Evolutionary conservation across 495 filamentous ascomycete species (phyloP).

Genomic region (Xylaria castorea): DNA sequence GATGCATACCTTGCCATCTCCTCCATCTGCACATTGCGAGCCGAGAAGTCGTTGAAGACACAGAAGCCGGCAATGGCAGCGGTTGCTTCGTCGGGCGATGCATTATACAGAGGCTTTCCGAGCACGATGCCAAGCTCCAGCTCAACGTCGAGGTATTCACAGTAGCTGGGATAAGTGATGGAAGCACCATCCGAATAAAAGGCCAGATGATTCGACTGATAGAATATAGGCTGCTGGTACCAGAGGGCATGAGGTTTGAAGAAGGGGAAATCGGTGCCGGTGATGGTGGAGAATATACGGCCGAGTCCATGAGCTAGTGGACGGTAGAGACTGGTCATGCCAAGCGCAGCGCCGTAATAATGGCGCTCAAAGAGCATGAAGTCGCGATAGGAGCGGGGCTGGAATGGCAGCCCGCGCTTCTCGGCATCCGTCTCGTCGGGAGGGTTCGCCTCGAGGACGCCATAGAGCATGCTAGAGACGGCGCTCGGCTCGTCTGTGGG

Average conservation of each 20-base stretch:
- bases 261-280: constrained; percentile 26
- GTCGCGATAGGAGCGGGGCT: constrained; percentile 29
- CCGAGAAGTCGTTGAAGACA: constrained; percentile 30
- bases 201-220: constrained; percentile 29
- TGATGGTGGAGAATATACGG: constrained; percentile 10
- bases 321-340: constrained; percentile 27
- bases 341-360: constrained; percentile 28
- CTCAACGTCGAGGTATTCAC: constrained; percentile 27
- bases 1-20: constrained; percentile 29
- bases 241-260: constrained; percentile 29
- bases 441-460: constrained; percentile 21
- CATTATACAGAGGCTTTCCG: constrained; percentile 27
- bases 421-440: constrained; percentile 12
- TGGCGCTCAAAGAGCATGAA: constrained; percentile 31
- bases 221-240: constrained; percentile 30
- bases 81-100: constrained; percentile 20
- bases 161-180: constrained; percentile 22
- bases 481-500: background rate
- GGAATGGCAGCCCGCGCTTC: constrained; percentile 26
- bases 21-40: constrained; percentile 25
- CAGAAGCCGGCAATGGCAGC: constrained; percentile 29
- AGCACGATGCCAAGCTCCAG: constrained; percentile 28
- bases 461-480: constrained; percentile 1
- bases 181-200: constrained; percentile 25
- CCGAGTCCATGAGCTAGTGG: constrained; percentile 7